These are phyloP conservation scores for Alliaria petiolata DNA, from an alignment of 345 rosid genomes.

Conservation along the genomic window DNA sequence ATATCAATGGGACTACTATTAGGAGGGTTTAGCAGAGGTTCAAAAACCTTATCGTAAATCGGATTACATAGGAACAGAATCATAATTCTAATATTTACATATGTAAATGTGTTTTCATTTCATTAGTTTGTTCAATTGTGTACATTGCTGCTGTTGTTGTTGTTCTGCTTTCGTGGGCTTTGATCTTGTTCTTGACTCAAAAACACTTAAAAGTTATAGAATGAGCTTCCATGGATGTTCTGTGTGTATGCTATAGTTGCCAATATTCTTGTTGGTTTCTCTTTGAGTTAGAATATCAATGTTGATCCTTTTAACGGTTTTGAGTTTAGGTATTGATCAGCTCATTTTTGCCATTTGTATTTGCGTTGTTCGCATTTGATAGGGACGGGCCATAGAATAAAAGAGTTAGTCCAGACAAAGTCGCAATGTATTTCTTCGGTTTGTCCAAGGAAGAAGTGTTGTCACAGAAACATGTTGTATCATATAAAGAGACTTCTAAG, in stretches of 20 bases:
- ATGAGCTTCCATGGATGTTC: too few relatives aligned
- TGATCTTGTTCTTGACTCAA: not conserved
- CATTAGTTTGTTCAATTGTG: not conserved
- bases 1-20: too few relatives aligned
- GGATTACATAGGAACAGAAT: not conserved
- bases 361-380: not conserved
- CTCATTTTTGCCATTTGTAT: too few relatives aligned
- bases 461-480: constrained; percentile 30
- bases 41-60: not conserved
- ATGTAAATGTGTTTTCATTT: not conserved
- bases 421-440: constrained; percentile 30
- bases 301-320: not conserved
- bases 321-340: constrained; percentile 13
- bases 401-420: not conserved
- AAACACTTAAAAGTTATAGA: not conserved
- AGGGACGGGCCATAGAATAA: constrained; percentile 11
- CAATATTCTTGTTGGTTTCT: not conserved
- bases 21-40: not conserved
- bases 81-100: not conserved
- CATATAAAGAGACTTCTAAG: constrained; percentile 26
- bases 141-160: not conserved
- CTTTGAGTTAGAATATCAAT: not conserved
- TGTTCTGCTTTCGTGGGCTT: not conserved
- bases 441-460: constrained; percentile 32
- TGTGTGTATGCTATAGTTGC: not conserved